Base-by-base conservation (phyloP, 148 eudicot genomes). In the Euryodendron excelsum region DNA sequence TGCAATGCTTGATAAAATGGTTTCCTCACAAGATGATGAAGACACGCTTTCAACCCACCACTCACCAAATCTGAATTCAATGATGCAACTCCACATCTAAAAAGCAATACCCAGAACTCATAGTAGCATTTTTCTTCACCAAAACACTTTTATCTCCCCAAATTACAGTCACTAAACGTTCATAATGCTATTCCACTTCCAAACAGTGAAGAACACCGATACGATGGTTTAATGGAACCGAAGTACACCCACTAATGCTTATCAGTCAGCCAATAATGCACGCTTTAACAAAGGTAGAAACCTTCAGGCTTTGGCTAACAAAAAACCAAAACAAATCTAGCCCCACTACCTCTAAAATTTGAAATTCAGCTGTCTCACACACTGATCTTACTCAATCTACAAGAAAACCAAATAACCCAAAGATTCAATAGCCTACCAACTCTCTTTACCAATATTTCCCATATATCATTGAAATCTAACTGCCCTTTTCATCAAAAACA, bases 331-430 rank as follows among this genome's bases (percentile, higher is more conserved):
- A 73, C 23, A 0, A 60, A 47, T 28, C 72, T 33, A 64, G 12
- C 25, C 70, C 37, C 76, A 60, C 58, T 31, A 52, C 33, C 44
- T 48, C 17, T 61, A 61, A 36, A 64, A 74, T 18, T 73, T n/a
- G n/a, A n/a, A n/a, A n/a, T n/a, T n/a, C n/a, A n/a, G n/a, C 66
- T 36, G 33, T 21, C 36, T 21, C 33, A 5, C 10, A 37, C 58
- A 27, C 53, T 52, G 80, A 72, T 67, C 78, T 65, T 73, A 30
- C 75, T 82, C 71, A 78, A 82, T 53, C 81, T 55, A 72, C 66
- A 66, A 14, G 25, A 37, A 64, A 81, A 56, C 69, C 37, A 75
- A 44, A 27, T 0, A 18, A 62, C 0, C 31, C 44, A 47, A 62
- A 75, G 58, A 75, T 41, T 33, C 69, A 44, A 75, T 20, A 41